Evolutionary conservation across 2,329 filamentous ascomycete species (phyloP), one percentile per base, ranked within the genome.

Genomic region (Periconia digitata): DNA sequence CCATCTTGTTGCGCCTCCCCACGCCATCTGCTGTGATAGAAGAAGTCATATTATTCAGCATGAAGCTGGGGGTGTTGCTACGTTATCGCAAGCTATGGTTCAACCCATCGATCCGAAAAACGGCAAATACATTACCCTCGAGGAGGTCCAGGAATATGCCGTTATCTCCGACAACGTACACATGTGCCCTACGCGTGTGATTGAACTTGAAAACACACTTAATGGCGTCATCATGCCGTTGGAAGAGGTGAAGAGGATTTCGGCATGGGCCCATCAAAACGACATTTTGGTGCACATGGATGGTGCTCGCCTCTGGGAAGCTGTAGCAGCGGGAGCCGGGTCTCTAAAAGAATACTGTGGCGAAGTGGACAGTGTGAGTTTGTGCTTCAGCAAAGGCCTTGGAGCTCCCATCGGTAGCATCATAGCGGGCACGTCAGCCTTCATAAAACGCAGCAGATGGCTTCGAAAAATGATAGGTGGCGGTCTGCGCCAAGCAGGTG

Each of bases 121-220:
- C 70, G 85, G 84, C 10, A 75, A 79, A 15, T 83, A 95, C 64
- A 75, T 95, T 36, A 92, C 88, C 0, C 77, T 92, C 8, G 85
- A 89, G 60, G 92, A 96, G 60, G 74, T 96, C 13, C 72, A 85
- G 64, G 79, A 82, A 52, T 75, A 87, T 54, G 83, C 82, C 4
- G 78, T 86, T 0, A 66, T 91, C 20, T 76, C 79, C 55, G 80
- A 88, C 46, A 83, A 95, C 59, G 81, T 94, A 17, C 90, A 95
- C 67, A 77, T 79, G 24, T 91, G 87, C 62, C 90, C 91, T 0
- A 95, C 91, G 0, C 83, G 83, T 38, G 81, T 96, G 43, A 89
- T 96, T 57, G 85, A 83, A 53, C 76, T 96, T 40, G 91, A 96
- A 66, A 96, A 95, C 67, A 96, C 92, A 1, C 79, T 95, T 42